A percentile compares a stretch with the other conserved stretches of the same genome.
phyloP scores from a whole-genome alignment of 2,329 filamentous ascomycete species.

The Colletotrichum theobromicola region DNA sequence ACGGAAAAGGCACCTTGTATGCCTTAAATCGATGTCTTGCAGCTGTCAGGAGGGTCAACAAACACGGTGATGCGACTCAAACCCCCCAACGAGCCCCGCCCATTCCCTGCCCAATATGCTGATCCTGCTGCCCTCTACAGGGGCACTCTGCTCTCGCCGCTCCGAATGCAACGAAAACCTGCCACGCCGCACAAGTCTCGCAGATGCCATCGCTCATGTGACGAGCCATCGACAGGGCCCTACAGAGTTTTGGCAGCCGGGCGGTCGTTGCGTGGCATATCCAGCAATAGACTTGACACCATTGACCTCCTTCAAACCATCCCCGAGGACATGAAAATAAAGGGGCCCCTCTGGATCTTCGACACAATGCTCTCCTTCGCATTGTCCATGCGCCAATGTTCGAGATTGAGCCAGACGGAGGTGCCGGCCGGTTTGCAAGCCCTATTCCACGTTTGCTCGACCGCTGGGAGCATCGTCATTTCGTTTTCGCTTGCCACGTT shows the following conservation, averaged over 20 bases:
- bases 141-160: neutral
- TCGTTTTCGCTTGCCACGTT: neutral
- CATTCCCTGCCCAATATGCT: neutral
- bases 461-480: neutral
- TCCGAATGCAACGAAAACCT: neutral
- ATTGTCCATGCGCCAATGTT: neutral
- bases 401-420: neutral
- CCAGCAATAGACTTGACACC: neutral
- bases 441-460: neutral
- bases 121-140: constrained; percentile 2
- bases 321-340: neutral
- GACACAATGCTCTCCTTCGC: neutral
- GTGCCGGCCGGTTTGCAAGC: neutral
- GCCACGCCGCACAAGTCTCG: neutral
- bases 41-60: constrained; percentile 12
- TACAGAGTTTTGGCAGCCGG: neutral
- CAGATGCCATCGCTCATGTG: constrained; percentile 16
- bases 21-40: constrained; percentile 15
- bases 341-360: neutral
- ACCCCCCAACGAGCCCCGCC: constrained; percentile 1
- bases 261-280: neutral
- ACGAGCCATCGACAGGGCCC: neutral
- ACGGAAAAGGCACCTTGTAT: neutral
- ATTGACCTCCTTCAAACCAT: neutral
- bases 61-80: constrained; percentile 4